These are phyloP conservation scores for Ziziphus jujuba DNA, from an alignment of 306 rosid species.

Conservation along the genomic window DNA sequence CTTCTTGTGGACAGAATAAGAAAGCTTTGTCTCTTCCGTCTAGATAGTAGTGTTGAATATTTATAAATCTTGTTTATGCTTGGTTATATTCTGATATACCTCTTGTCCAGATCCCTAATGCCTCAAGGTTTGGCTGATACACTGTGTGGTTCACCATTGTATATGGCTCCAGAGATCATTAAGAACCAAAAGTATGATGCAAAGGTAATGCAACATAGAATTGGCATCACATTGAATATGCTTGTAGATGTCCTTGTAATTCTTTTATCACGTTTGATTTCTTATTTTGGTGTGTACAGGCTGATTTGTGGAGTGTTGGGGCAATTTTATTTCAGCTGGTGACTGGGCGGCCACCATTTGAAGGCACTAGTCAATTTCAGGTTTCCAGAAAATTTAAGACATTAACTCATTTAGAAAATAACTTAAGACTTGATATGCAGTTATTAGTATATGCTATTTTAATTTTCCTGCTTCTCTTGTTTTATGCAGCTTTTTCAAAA, in stretches of 20 bases:
- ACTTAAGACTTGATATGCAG: not conserved
- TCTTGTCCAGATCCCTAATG: conserved; percentile 66
- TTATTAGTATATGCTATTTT: conserved; percentile 1
- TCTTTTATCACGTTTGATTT: conserved; percentile 6
- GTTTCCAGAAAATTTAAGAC: conserved; percentile 32
- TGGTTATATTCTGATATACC: conserved; percentile 26
- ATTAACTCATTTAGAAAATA: not conserved
- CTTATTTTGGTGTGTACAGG: conserved; percentile 52
- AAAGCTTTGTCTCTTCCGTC: conserved; percentile 13
- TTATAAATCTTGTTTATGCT: conserved; percentile 7
- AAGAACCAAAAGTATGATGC: conserved; percentile 72
- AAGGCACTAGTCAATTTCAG: conserved; percentile 78
- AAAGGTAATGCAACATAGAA: conserved; percentile 57
- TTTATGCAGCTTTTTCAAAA: conserved; percentile 83
- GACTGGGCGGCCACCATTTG: conserved; percentile 87
- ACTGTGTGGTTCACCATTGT: conserved; percentile 90
- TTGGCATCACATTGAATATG: conserved; percentile 8
- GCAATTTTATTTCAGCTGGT: conserved; percentile 89
- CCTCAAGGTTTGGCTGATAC: conserved; percentile 82
- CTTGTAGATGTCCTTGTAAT: conserved; percentile 7
- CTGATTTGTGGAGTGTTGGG: conserved; percentile 99
- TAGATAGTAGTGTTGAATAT: not conserved
- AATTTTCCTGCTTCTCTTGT: conserved; percentile 28
- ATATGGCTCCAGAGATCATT: conserved; percentile 99
- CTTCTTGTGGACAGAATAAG: not conserved